Evolutionary conservation across 768 basidiomycete species (phyloP), one percentile per base, ranked within the genome.

Genomic region (Russula compacta): DNA sequence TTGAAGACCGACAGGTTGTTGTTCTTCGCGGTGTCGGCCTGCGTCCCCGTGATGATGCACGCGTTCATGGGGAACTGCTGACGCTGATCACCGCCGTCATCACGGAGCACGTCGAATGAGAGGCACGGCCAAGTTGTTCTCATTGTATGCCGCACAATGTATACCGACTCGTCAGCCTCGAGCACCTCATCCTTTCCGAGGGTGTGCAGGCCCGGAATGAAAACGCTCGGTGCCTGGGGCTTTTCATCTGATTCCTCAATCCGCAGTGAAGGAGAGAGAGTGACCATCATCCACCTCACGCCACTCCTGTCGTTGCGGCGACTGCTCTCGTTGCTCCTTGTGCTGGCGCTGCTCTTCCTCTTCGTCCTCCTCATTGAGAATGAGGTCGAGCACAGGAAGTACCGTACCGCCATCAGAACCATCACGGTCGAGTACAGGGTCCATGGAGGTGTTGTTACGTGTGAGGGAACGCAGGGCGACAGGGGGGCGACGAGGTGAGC

Each of bases 121-220:
- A 99, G 78, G 74, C 92, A 97, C 0, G 97, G 92, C 97, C 97
- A 99, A 61, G 85, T 84, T 29, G 95, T 89, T 53, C 86, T 82
- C 82, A 98, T 87, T 3, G 85, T 81, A 74, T 99, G 97, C n/a
- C 95, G 89, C 83, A 98, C 93, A 59, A 92, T 80, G 77, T 99
- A 99, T 42, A 93, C 93, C 0, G 92, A 88, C 67, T 98, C 87
- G 69, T 99, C 97, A 14, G 97, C 82, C 68, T 95, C 93, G 33
- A 99, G 79, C 56, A 92, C 79, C 73, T 99, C 95, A 68, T 90
- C 95, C 67, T 88, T 81, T 17, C 76, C 87, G 19, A 97, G 77
- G 48, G 76, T 71, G 69, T 92, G 85, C 40, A 77, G 80, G 21
- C 92, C 92, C 35, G 91, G 92, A 58, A 95, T 87, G 75, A 85